Evolutionary conservation across 2,329 filamentous ascomycete genomes (phyloP).

Genomic region (Aspergillus fumigatiaffinis): DNA sequence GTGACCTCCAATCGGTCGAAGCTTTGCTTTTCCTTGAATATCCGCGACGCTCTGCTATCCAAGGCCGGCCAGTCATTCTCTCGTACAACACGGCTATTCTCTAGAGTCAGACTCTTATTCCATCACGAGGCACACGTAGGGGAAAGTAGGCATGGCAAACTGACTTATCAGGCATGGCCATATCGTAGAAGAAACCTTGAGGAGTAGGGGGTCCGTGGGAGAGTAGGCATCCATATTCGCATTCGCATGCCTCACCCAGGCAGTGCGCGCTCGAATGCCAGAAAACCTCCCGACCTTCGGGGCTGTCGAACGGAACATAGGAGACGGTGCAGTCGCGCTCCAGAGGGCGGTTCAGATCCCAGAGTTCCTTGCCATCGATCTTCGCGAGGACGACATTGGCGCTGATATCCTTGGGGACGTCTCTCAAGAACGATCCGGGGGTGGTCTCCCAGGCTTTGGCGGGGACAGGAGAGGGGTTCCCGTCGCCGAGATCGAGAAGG

Average conservation of each 20-base stretch:
- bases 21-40: slow-evolving; percentile 94
- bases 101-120: slow-evolving; percentile 13
- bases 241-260: slow-evolving; percentile 90
- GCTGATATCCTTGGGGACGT: slow-evolving; percentile 84
- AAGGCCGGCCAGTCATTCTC: slow-evolving; percentile 78
- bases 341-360: slow-evolving; percentile 88
- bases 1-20: slow-evolving; percentile 86
- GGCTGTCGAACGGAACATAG: slow-evolving; percentile 74
- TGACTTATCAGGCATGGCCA: slow-evolving; percentile 70
- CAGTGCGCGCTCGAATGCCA: slow-evolving; percentile 97
- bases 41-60: slow-evolving; percentile 73
- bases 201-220: slow-evolving; percentile 92
- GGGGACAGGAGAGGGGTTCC: slow-evolving; percentile 36
- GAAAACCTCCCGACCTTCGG: slow-evolving; percentile 84
- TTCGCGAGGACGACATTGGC: slow-evolving; percentile 78
- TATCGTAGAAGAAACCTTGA: slow-evolving; percentile 96
- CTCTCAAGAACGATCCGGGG: slow-evolving; percentile 69
- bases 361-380: slow-evolving; percentile 75
- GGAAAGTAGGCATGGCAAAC: slow-evolving; percentile 19
- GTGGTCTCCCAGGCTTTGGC: slow-evolving; percentile 91
- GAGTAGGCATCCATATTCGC: slow-evolving; percentile 83
- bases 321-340: slow-evolving; percentile 84
- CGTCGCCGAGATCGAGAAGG: slow-evolving; percentile 42
- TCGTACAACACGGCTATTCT: slow-evolving; percentile 58
- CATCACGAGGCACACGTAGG: not conserved